Base-by-base conservation (phyloP, 2,329 filamentous ascomycete genomes). In the Erysiphe neolycopersici region DNA sequence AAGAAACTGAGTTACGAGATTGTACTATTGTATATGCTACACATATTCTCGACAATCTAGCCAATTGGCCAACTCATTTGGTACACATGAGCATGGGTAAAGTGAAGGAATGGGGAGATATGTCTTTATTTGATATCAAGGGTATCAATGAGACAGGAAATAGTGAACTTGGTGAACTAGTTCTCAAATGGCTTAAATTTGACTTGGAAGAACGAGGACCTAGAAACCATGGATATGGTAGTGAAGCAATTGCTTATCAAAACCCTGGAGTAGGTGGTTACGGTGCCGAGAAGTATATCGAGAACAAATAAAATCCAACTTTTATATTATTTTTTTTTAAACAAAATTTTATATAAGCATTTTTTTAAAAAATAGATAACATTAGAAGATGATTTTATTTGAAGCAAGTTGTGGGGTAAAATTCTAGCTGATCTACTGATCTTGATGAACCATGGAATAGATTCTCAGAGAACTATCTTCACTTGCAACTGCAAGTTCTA, bases 21-120 rank as follows among this genome's bases (percentile, higher is more conserved):
- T 94, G 85, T 57, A 94, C 89, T 4, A 81, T 98, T 53, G 84
- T 98, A 29, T 98, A 98, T 58, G 89, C 89, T 8, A 98, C 89
- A 13, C 89, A 98, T 60, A 94, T 98, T 49, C 63, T 98, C 51
- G 89, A 98, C 58, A 94, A 95, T 58, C 64, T 98, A 42, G 84
- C 84, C 0, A 76, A 77, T 17, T 98, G 89, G 89, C 89, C 89
- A 6, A 92, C 81, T 1, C 85, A 98, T 61, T 66, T 98, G 33
- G 85, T 92, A 42, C 87, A 95, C 59, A 94, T 98, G 87, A 78
- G 84, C 56, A 60, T 93, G 40, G 89, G 89, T 26, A 73, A 68
- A 48, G 78, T 94, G 48, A 85, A 82, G 65, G 80, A 91, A 60
- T 91, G 77, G 76, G 87, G 84, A 1, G 62, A 64, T 32, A 73